Conservation (phyloP, 1,284 basidiomycete genomes). For the Malassezia nana region DNA sequence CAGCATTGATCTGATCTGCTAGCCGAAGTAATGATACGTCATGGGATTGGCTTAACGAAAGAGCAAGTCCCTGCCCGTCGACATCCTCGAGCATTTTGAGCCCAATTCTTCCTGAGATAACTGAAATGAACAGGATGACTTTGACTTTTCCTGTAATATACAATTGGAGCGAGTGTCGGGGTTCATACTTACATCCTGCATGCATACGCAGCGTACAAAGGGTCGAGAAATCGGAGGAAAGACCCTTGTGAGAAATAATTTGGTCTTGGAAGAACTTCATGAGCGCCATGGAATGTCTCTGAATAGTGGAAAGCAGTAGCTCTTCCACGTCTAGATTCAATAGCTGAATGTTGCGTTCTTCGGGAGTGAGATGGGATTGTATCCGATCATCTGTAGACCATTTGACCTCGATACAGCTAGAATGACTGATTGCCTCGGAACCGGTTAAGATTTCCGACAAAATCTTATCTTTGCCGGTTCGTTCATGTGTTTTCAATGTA, state of each 20-base stretch:
- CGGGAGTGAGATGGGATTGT: neutral
- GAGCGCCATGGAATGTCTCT: constrained; percentile 5
- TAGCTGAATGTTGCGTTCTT: neutral
- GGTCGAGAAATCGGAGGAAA: neutral
- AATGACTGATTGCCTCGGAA: neutral
- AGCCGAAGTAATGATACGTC: constrained; percentile 3
- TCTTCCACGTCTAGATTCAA: constrained; percentile 8
- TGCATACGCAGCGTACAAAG: constrained; percentile 5
- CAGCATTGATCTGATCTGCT: constrained; percentile 7
- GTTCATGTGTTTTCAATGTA: neutral
- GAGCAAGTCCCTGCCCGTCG: neutral
- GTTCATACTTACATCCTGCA: neutral
- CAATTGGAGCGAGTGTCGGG: constrained; percentile 5
- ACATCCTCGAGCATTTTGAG: constrained; percentile 4
- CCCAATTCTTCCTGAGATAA: constrained; percentile 4
- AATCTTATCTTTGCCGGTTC: neutral
- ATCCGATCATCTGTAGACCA: constrained; percentile 11
- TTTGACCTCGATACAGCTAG: neutral
- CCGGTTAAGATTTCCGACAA: constrained; percentile 6
- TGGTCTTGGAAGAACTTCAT: constrained; percentile 6
- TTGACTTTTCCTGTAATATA: constrained; percentile 1
- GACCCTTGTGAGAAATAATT: neutral
- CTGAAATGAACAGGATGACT: constrained; percentile 10
- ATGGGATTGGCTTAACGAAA: constrained; percentile 3
- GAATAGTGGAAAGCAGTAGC: constrained; percentile 4